Base-by-base conservation (phyloP, 192 early-diverging fungal species). In the Dissophora globulifera region DNA sequence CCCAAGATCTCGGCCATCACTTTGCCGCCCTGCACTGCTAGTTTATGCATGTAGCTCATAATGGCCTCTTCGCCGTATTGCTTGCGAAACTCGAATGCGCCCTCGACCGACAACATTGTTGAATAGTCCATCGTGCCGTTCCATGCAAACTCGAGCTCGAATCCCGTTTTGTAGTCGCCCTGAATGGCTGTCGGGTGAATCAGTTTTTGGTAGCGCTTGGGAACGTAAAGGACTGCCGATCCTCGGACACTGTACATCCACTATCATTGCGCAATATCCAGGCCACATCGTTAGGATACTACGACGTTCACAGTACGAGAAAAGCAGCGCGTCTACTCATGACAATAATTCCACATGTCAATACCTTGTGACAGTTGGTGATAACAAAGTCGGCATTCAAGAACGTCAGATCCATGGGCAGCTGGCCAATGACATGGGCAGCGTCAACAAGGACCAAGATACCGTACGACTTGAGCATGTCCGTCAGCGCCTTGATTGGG, bases 401-500 rank as follows among this genome's bases (percentile, higher is more conserved):
- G 29, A 83, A 82, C 46, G 78, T 65, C 13, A 91, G 26, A 45
- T 90, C 67, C 3, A 90, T 42, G 16, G 89, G 87, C 17, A 91
- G 81, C 59, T 91, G 89, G n/a, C 88, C 88, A 41, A 92, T 82
- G 11, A 84, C 80, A 64, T 92, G 90, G 13, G 90, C 89, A 48
- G 82, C 90, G 54, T 92, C 90, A 3, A 92, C 61, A 41, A 89
- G 58, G 12, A 83, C 82, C 33, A 87, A 50, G 50, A 91, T 86
- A 16, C 71, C 61, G 49, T 87, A 70, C 17, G 82, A 64, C 10
- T 68, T 61, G 7, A 88, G 58, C 64, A 42, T 87, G 55, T 45
- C 60, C 2, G 26, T 76, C 30, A 33, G 79, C 25, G 25, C 53
- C 52, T 78, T 87, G 63, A 78, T 70, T 64, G 32, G 90, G 81